These are phyloP conservation scores for Aspergillus heteromorphus DNA, from an alignment of 495 filamentous ascomycete genomes.

Conservation along the genomic window DNA sequence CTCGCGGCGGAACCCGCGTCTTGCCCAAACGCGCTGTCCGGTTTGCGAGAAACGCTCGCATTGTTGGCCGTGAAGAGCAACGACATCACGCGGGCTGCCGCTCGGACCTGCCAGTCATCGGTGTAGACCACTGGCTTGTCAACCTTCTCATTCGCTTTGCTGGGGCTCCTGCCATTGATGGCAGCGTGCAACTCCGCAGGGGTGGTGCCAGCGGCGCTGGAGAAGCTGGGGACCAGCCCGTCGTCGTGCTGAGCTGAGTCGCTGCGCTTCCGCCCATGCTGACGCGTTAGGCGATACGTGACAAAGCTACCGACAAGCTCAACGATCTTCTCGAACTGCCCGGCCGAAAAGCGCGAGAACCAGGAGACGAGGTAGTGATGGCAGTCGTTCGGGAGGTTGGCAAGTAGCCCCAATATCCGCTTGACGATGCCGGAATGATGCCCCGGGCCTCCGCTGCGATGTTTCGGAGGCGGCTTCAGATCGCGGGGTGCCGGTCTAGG, in stretches of 20 bases:
- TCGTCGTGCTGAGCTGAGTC: conserved; percentile 50
- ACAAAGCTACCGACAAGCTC: conserved; percentile 76
- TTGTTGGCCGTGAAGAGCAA: conserved; percentile 82
- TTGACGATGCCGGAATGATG: conserved; percentile 83
- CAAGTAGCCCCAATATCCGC: conserved; percentile 73
- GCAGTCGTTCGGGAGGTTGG: conserved; percentile 68
- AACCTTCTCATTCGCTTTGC: conserved; percentile 38
- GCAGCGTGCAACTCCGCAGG: conserved; percentile 75
- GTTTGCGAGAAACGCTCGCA: conserved; percentile 32
- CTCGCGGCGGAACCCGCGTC: conserved; percentile 24
- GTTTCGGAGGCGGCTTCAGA: conserved; percentile 12
- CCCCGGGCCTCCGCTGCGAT: conserved; percentile 35
- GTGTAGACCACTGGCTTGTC: conserved; percentile 59
- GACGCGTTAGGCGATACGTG: conserved; percentile 71
- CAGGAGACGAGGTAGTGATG: conserved; percentile 82
- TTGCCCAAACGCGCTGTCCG: conserved; percentile 18
- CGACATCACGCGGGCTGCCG: conserved; percentile 75
- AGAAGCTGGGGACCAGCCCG: conserved; percentile 65
- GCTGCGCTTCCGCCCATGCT: conserved; percentile 62
- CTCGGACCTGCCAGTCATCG: conserved; percentile 90
- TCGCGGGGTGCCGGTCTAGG: conserved; percentile 17
- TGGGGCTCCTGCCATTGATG: conserved; percentile 54
- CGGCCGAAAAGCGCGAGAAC: conserved; percentile 68
- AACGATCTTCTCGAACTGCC: conserved; percentile 64
- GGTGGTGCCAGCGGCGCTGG: conserved; percentile 52